Percentiles rank a stretch among this genome's conserved stretches.
These are phyloP conservation scores for Claviceps sp. DNA, from an alignment of 2,329 filamentous ascomycete species.

Conservation along the genomic window DNA sequence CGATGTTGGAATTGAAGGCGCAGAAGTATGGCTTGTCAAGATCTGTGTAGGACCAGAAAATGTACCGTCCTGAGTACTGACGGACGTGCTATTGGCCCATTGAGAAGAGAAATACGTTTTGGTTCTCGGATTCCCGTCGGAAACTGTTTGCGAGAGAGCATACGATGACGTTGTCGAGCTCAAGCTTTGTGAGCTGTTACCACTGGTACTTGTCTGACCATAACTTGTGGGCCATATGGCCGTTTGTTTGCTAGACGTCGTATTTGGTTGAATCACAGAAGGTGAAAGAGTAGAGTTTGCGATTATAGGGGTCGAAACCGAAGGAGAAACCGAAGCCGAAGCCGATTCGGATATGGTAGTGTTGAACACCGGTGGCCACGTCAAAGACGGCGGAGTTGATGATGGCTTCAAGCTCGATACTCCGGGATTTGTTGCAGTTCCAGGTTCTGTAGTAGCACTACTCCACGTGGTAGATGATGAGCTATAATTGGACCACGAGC, in stretches of 20 bases:
- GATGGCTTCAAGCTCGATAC: neutral
- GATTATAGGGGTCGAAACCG: neutral
- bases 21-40: neutral
- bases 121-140: slow-evolving; percentile 2
- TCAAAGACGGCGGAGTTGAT: neutral
- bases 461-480: neutral
- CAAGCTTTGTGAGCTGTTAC: neutral
- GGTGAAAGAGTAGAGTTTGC: neutral
- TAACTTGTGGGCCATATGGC: neutral
- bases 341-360: neutral
- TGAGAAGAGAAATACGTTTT: slow-evolving; percentile 3
- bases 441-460: neutral
- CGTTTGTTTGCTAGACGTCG: neutral
- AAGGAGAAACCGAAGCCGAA: too few species aligned
- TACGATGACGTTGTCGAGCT: neutral
- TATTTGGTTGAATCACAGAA: neutral
- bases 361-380: neutral
- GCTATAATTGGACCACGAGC: neutral
- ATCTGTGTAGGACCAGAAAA: neutral
- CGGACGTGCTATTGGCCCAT: slow-evolving; percentile 2
- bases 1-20: neutral
- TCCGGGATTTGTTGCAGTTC: neutral
- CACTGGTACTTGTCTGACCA: neutral
- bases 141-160: neutral
- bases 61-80: neutral